Percentiles rank a stretch among this genome's conserved stretches.
phyloP scores from a whole-genome alignment of 176 grass and related monocot genomes.

The Pharus latifolius region DNA sequence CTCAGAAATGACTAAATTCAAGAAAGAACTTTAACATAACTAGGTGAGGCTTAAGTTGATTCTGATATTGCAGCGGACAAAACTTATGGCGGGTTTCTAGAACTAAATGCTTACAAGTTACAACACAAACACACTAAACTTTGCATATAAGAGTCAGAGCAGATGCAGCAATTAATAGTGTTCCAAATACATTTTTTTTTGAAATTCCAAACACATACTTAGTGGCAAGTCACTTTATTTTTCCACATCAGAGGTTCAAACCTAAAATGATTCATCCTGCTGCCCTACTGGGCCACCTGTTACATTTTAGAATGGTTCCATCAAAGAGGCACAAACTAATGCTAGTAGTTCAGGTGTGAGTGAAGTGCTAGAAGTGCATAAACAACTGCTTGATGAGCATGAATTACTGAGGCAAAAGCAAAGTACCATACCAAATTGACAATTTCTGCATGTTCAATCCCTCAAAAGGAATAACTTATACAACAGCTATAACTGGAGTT shows the following conservation, averaged over 20 bases:
- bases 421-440: no score
- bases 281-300: neutral
- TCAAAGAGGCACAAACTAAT: neutral
- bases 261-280: neutral
- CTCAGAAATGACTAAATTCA: neutral
- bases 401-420: no score
- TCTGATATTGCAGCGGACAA: neutral
- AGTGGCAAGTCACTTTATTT: neutral
- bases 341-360: no score
- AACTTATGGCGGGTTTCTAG: neutral
- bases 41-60: neutral
- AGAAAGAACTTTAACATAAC: neutral
- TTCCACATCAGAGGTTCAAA: neutral
- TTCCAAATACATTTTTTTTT: no score
- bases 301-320: neutral
- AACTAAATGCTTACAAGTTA: neutral
- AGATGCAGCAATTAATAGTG: no score
- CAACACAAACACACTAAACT: no score
- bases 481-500: no score
- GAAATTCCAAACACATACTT: no score
- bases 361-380: no score
- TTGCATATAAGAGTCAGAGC: no score
- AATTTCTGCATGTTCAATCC: no score
- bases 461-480: no score
- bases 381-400: neutral